Base-by-base conservation (phyloP, 345 rosid species). In the Barbarea vulgaris region DNA sequence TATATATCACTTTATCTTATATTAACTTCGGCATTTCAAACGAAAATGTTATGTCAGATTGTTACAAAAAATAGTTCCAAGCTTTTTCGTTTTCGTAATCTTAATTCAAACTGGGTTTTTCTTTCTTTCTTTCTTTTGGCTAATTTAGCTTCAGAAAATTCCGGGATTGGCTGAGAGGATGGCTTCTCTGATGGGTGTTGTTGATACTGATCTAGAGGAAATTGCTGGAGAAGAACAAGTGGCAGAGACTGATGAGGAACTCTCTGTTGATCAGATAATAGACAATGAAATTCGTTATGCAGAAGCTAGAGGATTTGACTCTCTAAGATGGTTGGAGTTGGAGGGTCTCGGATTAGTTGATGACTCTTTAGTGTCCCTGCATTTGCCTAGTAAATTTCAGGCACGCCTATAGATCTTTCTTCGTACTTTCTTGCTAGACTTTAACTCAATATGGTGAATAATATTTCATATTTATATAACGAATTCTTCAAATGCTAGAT, bases 131-230 rank as follows among this genome's bases (percentile, higher is more conserved):
- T 52, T 41, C 9, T 59, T 52, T 68, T 78, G 57, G 73, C 70
- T 59, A 54, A 77, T 84, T 79, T 83, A 94, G 98, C 88, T 94
- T 67, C 82, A 71, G 80, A 95, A 88, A 76, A 82, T 94, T 50
- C 92, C 96, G 5, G 95, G 97, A n/a, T 83, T 91, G 78, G 98
- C 93, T 66, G 80, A 86, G 87, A 86, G 97, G 82, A 91, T 94
- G 98, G 97, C 87, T 75, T 75, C 95, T 46, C 74, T 91, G 71
- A 94, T 94, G 97, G 87, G 98, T 81, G 87, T 94, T 27, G 91
- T 94, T 27, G 91, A 87, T 70, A 60, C 64, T 48, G 87, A 84
- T 71, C 41, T 76, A 15, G 70, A 79, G 33, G 75, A 8, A 44
- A 15, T 6, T 44, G 9, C 19, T 13, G 72, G 15, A 61, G 89